A percentile compares a stretch with the other conserved stretches of the same genome.
Evolutionary conservation across 2,329 filamentous ascomycete genomes (phyloP).

Genomic region (Fusarium nygamai): DNA sequence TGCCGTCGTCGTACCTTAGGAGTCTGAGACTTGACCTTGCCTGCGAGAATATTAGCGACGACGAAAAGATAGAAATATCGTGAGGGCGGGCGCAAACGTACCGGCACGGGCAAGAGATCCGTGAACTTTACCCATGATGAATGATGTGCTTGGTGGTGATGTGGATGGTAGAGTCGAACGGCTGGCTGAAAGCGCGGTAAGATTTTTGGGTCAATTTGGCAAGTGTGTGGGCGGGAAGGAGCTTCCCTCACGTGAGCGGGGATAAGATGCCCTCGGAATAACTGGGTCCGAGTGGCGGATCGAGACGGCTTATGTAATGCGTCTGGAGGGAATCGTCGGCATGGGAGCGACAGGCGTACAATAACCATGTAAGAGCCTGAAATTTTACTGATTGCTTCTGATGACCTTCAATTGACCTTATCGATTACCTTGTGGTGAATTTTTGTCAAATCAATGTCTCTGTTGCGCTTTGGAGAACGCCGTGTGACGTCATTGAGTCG

Average conservation of each 20-base stretch:
- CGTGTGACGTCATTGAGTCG: background rate
- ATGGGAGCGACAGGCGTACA: background rate
- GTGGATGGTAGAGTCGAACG: constrained; percentile 47
- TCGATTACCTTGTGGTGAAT: rapidly evolving
- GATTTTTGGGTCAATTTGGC: constrained; percentile 51
- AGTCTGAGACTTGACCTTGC: constrained; percentile 98
- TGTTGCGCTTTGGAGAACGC: rapidly evolving
- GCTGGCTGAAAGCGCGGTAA: constrained; percentile 37
- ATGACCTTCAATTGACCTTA: too few species aligned
- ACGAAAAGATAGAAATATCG: constrained; percentile 5
- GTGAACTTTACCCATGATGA: constrained; percentile 91
- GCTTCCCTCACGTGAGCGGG: constrained; percentile 50
- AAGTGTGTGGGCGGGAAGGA: constrained; percentile 51
- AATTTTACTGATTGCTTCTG: background rate
- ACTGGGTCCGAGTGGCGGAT: constrained; percentile 27
- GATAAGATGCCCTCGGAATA: constrained; percentile 49
- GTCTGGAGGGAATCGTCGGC: background rate
- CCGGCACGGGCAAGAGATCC: constrained; percentile 89
- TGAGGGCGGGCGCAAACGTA: constrained; percentile 46
- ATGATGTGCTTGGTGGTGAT: constrained; percentile 52
- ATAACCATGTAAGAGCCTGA: background rate
- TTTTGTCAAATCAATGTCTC: rapidly evolving
- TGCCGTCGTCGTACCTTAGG: constrained; percentile 75
- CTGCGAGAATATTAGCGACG: constrained; percentile 71
- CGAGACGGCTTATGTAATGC: constrained; percentile 15